These are phyloP conservation scores for Pachyrhizus erosus DNA, from an alignment of 306 rosid species.

Conservation along the genomic window DNA sequence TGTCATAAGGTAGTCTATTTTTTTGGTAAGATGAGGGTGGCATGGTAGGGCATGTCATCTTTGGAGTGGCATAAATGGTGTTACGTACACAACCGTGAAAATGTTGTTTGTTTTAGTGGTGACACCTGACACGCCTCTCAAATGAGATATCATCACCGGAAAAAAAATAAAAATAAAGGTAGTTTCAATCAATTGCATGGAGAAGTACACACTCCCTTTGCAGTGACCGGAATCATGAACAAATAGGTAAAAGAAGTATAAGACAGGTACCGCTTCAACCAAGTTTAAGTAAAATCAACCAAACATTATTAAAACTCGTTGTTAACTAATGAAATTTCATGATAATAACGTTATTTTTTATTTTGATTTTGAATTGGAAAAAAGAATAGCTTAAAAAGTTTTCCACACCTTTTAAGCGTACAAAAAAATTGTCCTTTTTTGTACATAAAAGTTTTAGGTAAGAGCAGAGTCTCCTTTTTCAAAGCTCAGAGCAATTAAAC, in stretches of 20 bases:
- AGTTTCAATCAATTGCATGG: neutral
- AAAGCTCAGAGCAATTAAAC: neutral
- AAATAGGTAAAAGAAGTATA: neutral
- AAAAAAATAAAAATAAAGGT: neutral
- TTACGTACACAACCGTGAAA: neutral
- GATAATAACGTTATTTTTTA: neutral
- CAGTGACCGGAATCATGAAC: neutral
- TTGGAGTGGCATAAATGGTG: constrained; percentile 19
- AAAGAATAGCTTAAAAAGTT: too few species aligned
- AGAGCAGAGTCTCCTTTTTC: neutral
- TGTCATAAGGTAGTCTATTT: constrained; percentile 20
- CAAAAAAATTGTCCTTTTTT: too few species aligned
- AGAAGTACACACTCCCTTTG: neutral
- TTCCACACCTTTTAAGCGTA: too few species aligned
- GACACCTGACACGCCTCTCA: neutral
- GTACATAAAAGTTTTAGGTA: too few species aligned
- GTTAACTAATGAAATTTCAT: neutral
- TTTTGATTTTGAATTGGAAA: neutral
- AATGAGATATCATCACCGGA: neutral
- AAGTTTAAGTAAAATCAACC: neutral
- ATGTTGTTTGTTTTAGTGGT: constrained; percentile 4
- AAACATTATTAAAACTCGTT: neutral
- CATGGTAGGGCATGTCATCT: constrained; percentile 28
- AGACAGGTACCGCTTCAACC: neutral
- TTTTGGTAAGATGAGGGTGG: constrained; percentile 20